Conservation (phyloP, 1,284 basidiomycete species). For the Rhodotorula sp. region DNA sequence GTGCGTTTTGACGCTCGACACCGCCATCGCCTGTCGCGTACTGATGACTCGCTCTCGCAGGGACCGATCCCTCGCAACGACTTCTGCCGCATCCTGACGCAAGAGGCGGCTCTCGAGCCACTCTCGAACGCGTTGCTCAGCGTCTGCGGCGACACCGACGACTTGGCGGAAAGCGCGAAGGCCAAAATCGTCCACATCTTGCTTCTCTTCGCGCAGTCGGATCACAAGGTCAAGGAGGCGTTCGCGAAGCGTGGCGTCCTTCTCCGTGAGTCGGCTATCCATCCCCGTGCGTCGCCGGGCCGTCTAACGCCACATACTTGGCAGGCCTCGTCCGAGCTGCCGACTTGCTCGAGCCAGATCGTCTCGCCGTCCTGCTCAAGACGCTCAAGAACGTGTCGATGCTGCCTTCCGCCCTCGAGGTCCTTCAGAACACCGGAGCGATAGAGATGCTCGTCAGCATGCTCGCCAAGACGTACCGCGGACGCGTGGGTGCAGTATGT, state of each 20-base stretch:
- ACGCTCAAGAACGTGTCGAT: conserved; percentile 95
- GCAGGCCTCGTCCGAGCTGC: conserved; percentile 74
- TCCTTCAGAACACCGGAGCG: conserved; percentile 91
- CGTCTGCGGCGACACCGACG: conserved; percentile 72
- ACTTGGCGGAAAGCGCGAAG: conserved; percentile 59
- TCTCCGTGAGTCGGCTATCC: conserved; percentile 61
- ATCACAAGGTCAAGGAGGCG: conserved; percentile 85
- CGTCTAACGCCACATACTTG: background rate
- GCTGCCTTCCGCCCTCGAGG: conserved; percentile 81
- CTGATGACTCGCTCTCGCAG: conserved; percentile 50
- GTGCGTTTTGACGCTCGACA: conserved; percentile 39
- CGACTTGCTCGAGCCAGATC: conserved; percentile 74
- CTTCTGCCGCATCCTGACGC: conserved; percentile 96
- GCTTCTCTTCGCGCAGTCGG: conserved; percentile 89
- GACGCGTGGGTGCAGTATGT: conserved; percentile 74
- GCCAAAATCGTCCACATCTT: conserved; percentile 88
- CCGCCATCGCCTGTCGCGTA: background rate
- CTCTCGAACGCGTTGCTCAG: conserved; percentile 83
- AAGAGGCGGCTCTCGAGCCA: conserved; percentile 90
- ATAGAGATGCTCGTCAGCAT: conserved; percentile 85
- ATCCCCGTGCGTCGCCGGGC: no score
- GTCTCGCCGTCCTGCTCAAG: conserved; percentile 84
- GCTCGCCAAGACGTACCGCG: conserved; percentile 73
- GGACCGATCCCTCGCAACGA: conserved; percentile 95
- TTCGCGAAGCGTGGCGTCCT: conserved; percentile 85